Base-by-base conservation (phyloP, 345 rosid species). In the Murraya koenigii region DNA sequence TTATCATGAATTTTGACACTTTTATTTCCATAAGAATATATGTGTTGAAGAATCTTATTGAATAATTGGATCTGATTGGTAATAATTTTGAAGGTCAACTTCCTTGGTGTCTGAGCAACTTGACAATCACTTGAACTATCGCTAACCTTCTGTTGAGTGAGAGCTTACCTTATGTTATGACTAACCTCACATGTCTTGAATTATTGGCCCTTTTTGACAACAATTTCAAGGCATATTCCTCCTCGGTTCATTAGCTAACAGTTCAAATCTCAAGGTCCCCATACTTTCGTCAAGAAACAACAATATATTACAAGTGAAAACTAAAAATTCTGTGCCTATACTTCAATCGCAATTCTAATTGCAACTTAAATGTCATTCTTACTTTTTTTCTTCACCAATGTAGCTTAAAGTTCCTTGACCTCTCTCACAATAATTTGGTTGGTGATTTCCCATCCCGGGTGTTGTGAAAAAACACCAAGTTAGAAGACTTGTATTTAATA, bases 281-380 rank as follows among this genome's bases (percentile, higher is more conserved):
- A 13, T 39, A 39, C 44, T 39, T 39, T 39, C 44, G 9, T 8
- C 44, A 39, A 39, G 54, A 5, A 54, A n/a, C n/a, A n/a, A 39
- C 41, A 75, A 64, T 22, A 41, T 5, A 0, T 7, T 72, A 15
- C 47, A 32, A 11, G 1, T 30, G 2, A 71, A 67, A 72, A 8
- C 65, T 2, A 55, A 9, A 66, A 39, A 39, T 13, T 39, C 9
- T 39, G 13, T 38, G 25, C 64, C 77, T 0, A 32, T 82, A 8
- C 64, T 82, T n/a, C 81, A 78, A 20, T 15, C 73, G 17, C 81
- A 78, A 20, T 15, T 7, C 71, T 14, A 52, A 61, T 1, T 25
- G 74, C 3, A 35, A 15, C 20, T 30, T 64, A 30, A 64, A 32
- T 17, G 41, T 2, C 38, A 32, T 64, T 32, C 41, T 41, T 14